Base-by-base conservation (phyloP, 75 land plant species). In the Larix kaempferi region DNA sequence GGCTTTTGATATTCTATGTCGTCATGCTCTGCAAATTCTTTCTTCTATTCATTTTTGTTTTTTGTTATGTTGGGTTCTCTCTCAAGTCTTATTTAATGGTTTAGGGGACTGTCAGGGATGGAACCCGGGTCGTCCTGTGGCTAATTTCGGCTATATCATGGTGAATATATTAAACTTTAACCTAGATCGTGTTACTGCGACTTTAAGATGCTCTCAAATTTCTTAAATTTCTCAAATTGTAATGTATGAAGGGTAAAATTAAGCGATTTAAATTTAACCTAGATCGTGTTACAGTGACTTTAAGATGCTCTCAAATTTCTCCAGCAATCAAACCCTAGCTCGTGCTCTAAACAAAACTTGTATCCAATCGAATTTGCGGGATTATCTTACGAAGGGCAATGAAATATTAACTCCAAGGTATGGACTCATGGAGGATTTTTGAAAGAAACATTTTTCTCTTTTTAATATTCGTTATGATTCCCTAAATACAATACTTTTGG, bases 1-100 rank as follows among this genome's bases (percentile, higher is more conserved):
- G 15, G 49, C 72, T 22, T 39, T 69, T 44, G 49, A 41, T 69
- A 41, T 37, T 69, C 72, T 69, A 69, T 69, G 52, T 49, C 72
- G 72, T 69, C 72, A 69, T 12, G 21, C 13, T 69, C 6, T 21
- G 41, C 21, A 4, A 41, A 11, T 41, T 21, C 8, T 0, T 69
- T 35, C 6, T 19, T 39, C 7, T 16, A 12, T 3, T 41, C n/a
- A 21, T 13, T 0, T 41, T 6, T 7, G 1, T 66, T 8, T 7
- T 69, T 3, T 35, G 0, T 26, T 8, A 10, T 2, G 21, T 19
- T 35, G 22, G 15, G 37, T 44, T 39, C n/a, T 39, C 0, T 10
- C 8, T 69, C 49, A 37, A 6, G 6, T 21, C 11, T 4, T 3
- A 2, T n/a, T 69, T 69, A 21, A 39, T 41, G 72, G 21, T 41